A percentile compares a stretch with the other conserved stretches of the same genome.
Evolutionary conservation across 2,329 filamentous ascomycete genomes (phyloP).

Genomic region (Ophiosphaerella narmari): DNA sequence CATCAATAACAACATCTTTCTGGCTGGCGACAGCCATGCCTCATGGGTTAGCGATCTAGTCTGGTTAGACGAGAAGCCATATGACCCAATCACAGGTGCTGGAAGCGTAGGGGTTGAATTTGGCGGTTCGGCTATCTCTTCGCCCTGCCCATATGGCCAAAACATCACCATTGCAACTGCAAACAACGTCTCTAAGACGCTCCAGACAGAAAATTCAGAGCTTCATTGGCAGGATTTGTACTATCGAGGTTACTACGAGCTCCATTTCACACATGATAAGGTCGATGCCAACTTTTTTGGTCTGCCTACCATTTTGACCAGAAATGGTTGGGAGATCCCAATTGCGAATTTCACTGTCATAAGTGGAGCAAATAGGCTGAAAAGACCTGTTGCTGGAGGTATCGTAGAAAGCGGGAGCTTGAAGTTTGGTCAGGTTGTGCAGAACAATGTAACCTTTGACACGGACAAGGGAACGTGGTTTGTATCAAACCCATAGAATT

Average conservation of each 20-base stretch:
- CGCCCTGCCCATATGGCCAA: slow-evolving; percentile 62
- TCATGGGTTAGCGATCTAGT: slow-evolving; percentile 60
- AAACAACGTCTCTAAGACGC: slow-evolving; percentile 47
- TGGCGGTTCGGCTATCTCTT: slow-evolving; percentile 69
- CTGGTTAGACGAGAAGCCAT: slow-evolving; percentile 50
- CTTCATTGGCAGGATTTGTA: slow-evolving; percentile 75
- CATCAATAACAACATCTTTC: slow-evolving; percentile 74
- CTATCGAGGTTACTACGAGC: slow-evolving; percentile 74
- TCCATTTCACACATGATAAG: slow-evolving; percentile 58
- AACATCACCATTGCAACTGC: slow-evolving; percentile 61
- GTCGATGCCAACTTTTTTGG: slow-evolving; percentile 70
- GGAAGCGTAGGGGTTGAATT: slow-evolving; percentile 55
- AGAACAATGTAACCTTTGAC: slow-evolving; percentile 42
- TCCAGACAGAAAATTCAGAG: slow-evolving; percentile 59
- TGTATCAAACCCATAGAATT: slow-evolving; percentile 26
- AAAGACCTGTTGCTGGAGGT: slow-evolving; percentile 55
- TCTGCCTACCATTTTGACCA: slow-evolving; percentile 61
- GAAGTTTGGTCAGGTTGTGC: slow-evolving; percentile 50
- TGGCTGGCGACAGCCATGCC: slow-evolving; percentile 71
- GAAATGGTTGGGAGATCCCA: slow-evolving; percentile 67
- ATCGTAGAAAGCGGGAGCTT: slow-evolving; percentile 62
- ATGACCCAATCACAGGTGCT: slow-evolving; percentile 46
- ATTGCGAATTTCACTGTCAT: slow-evolving; percentile 73
- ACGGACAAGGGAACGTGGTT: slow-evolving; percentile 43
- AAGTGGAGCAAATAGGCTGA: slow-evolving; percentile 63